Evolutionary conservation across 371 early-diverging fungal species (phyloP), one percentile per base, ranked within the genome.

Genomic region (Apophysomyces trapeziformis): DNA sequence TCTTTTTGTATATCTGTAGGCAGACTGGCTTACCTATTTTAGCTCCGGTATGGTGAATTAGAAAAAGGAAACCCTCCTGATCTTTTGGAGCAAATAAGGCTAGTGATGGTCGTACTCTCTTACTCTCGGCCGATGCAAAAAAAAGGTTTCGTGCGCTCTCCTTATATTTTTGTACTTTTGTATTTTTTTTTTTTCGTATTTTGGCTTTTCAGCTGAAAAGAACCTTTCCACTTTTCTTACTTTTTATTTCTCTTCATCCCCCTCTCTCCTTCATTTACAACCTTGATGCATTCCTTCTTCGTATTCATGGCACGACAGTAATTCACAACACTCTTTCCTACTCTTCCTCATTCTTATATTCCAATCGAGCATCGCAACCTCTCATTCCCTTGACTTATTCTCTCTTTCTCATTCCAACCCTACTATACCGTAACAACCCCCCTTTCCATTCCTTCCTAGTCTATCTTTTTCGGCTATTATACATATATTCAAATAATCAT

Each of bases 381-480:
- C 54, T 50, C 21, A 21, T 50, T 21, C 21, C 54, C 21, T 50
- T 50, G 16, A 21, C 21, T 50, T 50, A 9, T 50, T 50, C 21
- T 50, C 21, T 50, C 21, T 50, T 60, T 60, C 36, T 46, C 14
- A 57, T 58, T 13, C 38, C 57, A 21, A 18, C 50, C 45, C 18
- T 37, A 44, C 43, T 26, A 26, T 26, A 26, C 32, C 32, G 32
- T 26, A 26, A 26, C 32, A 26, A 26, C 45, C 36, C 45, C 57
- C 66, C 62, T 36, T 63, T 56, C 66, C 70, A 46, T 66, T 70
- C 66, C 58, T 70, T 70, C 61, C 41, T 37, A 62, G n/a, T 47
- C 41, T 37, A 58, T 35, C 43, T 43, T 44, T n/a, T 46, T 37
- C 38, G 32, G 43, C 16, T 46, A 46, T 46, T 26, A 14, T 62